phyloP scores from a whole-genome alignment of 2,329 filamentous ascomycete species.

The Fusarium fujikuroi region DNA sequence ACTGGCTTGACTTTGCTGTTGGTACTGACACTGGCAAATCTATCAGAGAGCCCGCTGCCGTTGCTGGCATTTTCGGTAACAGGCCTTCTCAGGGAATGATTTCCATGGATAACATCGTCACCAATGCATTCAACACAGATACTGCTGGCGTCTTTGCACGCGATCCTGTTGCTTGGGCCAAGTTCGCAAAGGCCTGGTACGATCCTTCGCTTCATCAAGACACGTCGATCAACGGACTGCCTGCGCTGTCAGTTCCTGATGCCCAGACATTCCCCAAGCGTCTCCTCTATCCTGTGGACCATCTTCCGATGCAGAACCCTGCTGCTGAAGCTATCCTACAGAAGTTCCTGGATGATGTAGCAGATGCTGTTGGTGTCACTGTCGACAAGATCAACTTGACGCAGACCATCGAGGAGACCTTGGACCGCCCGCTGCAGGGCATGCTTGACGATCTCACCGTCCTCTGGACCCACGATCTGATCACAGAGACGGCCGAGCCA shows the following conservation, averaged over 20 bases:
- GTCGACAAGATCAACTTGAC: background rate
- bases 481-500: background rate
- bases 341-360: background rate
- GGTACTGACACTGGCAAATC: background rate
- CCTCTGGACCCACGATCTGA: background rate
- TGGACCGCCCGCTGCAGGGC: background rate
- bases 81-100: background rate
- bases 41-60: background rate
- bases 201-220: background rate
- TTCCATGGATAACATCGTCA: background rate
- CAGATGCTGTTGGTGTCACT: background rate
- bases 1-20: background rate
- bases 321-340: background rate
- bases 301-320: background rate
- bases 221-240: fast-evolving
- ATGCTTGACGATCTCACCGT: background rate
- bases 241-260: background rate
- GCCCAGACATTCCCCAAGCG: background rate
- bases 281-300: background rate
- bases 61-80: background rate
- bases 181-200: background rate
- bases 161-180: background rate
- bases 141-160: background rate
- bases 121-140: background rate
- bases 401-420: background rate